Percentiles rank a stretch among this genome's conserved stretches.
phyloP scores from a whole-genome alignment of 2,329 filamentous ascomycete genomes.

The Aspergillus puulaauensis region DNA sequence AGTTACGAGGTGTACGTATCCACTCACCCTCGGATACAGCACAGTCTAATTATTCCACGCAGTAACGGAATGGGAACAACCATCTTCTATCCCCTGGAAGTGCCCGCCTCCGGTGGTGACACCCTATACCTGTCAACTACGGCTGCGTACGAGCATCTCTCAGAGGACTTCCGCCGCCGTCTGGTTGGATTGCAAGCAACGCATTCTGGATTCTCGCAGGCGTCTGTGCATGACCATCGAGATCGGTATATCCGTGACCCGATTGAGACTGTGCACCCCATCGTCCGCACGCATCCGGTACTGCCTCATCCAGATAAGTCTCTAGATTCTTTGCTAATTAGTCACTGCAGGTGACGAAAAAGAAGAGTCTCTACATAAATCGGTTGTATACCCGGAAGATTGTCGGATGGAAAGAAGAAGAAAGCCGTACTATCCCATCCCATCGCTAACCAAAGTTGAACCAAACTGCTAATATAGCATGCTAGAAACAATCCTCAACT shows the following conservation, averaged over 20 bases:
- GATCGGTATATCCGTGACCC: not conserved
- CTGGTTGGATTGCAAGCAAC: not conserved
- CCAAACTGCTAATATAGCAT: not conserved
- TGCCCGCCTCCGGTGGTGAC: not conserved
- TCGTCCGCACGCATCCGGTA: constrained; percentile 1
- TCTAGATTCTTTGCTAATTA: not conserved
- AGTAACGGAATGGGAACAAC: constrained; percentile 1
- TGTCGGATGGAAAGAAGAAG: not conserved
- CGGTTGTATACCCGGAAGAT: not conserved
- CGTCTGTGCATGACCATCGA: not conserved
- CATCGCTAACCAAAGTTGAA: not conserved
- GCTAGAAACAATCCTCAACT: not conserved
- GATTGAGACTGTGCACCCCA: not conserved
- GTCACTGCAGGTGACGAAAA: not conserved
- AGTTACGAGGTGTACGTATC: not conserved
- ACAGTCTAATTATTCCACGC: not conserved
- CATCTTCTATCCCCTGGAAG: not conserved
- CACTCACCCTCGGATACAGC: no score
- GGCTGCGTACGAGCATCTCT: not conserved
- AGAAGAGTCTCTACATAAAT: not conserved
- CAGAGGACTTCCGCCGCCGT: not conserved
- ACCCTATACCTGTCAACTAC: not conserved
- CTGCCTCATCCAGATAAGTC: not conserved
- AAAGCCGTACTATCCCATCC: not conserved
- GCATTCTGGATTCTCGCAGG: not conserved